Conservation (phyloP, 495 filamentous ascomycete genomes). For the Sporormia fimetaria region DNA sequence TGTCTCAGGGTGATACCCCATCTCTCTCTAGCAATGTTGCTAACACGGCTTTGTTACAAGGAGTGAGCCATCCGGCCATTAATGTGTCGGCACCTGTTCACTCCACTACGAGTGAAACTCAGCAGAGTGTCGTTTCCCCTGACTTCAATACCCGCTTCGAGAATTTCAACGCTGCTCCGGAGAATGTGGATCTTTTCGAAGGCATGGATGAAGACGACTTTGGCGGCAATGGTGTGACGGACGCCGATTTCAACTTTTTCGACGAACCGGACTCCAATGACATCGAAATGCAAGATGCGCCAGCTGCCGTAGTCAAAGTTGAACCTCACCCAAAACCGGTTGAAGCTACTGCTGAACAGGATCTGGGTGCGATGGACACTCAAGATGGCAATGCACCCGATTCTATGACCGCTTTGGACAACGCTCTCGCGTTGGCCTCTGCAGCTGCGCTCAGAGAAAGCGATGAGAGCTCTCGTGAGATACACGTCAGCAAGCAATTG, state of each 20-base stretch:
- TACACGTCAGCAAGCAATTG: not conserved
- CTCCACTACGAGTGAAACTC: not conserved
- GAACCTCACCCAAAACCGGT: not conserved
- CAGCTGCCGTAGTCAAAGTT: slow-evolving; percentile 2
- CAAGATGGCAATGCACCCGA: slow-evolving; percentile 13
- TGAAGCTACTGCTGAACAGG: too few species aligned
- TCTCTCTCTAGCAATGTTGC: slow-evolving; percentile 4
- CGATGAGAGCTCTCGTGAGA: not conserved
- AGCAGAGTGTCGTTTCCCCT: slow-evolving; percentile 11
- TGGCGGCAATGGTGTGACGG: slow-evolving; percentile 58
- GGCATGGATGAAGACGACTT: slow-evolving; percentile 38
- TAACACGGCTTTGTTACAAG: slow-evolving; percentile 7
- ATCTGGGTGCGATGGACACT: too few species aligned
- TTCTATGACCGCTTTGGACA: slow-evolving; percentile 10
- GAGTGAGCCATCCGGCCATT: slow-evolving; percentile 8
- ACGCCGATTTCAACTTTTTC: slow-evolving; percentile 87
- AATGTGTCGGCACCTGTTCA: slow-evolving; percentile 15
- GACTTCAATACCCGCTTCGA: slow-evolving; percentile 9
- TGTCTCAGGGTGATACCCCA: slow-evolving; percentile 11
- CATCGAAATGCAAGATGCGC: slow-evolving; percentile 8
- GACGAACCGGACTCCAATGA: slow-evolving; percentile 48
- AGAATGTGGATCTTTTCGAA: slow-evolving; percentile 59
- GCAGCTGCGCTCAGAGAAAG: not conserved
- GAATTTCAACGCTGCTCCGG: slow-evolving; percentile 8
- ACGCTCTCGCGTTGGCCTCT: slow-evolving; percentile 8